Evolutionary conservation across 2,329 filamentous ascomycete species (phyloP).

Genomic region (Elsinoe fawcettii): DNA sequence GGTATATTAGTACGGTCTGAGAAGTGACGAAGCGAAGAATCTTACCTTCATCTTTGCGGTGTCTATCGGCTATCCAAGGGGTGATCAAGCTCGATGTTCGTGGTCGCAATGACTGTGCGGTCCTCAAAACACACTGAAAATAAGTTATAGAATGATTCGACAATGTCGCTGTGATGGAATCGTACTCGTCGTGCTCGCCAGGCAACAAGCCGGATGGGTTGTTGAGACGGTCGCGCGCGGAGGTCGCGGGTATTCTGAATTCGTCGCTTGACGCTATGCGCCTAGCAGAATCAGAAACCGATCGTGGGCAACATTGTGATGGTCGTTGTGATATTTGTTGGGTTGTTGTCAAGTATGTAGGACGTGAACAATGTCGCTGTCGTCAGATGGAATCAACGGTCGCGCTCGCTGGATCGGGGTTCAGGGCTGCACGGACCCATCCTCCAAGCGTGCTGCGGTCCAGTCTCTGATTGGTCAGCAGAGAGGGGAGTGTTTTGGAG

Average conservation of each 20-base stretch:
- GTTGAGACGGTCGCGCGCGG: neutral
- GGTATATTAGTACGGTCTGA: slow-evolving; percentile 19
- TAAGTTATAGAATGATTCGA: neutral
- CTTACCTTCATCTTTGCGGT: slow-evolving; percentile 18
- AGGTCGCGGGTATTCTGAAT: neutral
- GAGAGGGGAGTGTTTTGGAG: neutral
- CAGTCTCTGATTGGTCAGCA: slow-evolving; percentile 3
- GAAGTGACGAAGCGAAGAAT: neutral
- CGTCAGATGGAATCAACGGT: slow-evolving; percentile 15
- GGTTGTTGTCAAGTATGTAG: slow-evolving; percentile 9
- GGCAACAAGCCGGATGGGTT: neutral
- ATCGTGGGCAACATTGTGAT: slow-evolving; percentile 24
- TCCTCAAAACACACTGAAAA: neutral
- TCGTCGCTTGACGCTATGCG: slow-evolving; percentile 36
- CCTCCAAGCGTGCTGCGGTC: neutral
- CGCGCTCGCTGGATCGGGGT: slow-evolving; percentile 6
- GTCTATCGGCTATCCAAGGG: neutral
- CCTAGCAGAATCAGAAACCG: slow-evolving; percentile 33
- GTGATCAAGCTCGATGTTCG: neutral
- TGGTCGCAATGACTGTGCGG: neutral
- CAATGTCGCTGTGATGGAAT: neutral
- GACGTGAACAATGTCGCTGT: slow-evolving; percentile 1
- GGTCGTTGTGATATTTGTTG: slow-evolving; percentile 15
- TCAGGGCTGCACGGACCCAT: neutral
- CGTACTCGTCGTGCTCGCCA: neutral